Evolutionary conservation across 1,284 basidiomycete genomes (phyloP), one percentile per base, ranked within the genome.

Genomic region (Cutaneotrichosporon arboriforme): DNA sequence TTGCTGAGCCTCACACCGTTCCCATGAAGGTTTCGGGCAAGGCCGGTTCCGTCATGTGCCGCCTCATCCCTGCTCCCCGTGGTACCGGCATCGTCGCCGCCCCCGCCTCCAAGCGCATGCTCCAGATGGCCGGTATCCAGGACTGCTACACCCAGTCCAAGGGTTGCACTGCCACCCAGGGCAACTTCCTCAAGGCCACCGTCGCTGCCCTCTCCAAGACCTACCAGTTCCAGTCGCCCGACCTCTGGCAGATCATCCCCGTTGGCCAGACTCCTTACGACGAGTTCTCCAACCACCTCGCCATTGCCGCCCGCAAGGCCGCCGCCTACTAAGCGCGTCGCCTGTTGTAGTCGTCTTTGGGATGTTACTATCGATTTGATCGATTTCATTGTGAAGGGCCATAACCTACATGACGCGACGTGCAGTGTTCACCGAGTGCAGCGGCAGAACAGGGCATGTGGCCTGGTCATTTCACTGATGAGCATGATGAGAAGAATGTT

Each of bases 81-180:
- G 96, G 96, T 77, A 99, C 96, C 67, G 96, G 96, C 82, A 94
- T 99, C 78, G 96, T 98, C 72, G 96, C 96, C 73, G 94, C 96
- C 54, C 96, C 96, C 42, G 96, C 88, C 46, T 93, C 86, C 63
- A 98, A 97, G 83, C 87, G 94, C 67, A 82, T 99, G 75, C 81
- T 99, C 67, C 93, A 99, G 80, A 83, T 98, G 69, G 94, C 94
- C 70, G 94, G 94, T 84, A 85, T 97, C 64, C 85, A 96, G 80
- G 94, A 97, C 77, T 76, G 72, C 63, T 75, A 75, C 71, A 73
- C 94, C 57, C 91, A 96, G 77, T 87, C 94, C 58, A 92, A 91
- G 80, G 94, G 96, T 76, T 93, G 90, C 66, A 99, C 96, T 51
- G 91, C 93, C 45, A 98, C 96, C 61, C 97, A 97, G 90, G 93